Evolutionary conservation across 2,329 filamentous ascomycete species (phyloP).

Genomic region (Pseudonectria foliicola): DNA sequence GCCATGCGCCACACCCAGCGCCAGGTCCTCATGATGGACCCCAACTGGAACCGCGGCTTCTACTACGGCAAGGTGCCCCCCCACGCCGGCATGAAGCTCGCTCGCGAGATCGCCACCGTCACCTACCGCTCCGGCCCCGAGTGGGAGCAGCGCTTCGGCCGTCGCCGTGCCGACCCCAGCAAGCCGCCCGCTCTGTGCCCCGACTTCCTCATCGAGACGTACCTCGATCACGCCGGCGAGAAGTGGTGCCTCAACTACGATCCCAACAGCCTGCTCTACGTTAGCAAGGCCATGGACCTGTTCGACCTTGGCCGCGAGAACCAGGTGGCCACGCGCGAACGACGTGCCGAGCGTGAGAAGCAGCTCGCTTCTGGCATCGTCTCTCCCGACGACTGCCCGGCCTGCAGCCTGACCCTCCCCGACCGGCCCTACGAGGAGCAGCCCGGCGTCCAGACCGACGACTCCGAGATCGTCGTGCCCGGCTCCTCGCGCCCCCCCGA

Average conservation of each 20-base stretch:
- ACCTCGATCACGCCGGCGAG: conserved; percentile 94
- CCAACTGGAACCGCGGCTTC: conserved; percentile 91
- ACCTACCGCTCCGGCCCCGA: conserved; percentile 95
- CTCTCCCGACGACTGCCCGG: conserved; percentile 33
- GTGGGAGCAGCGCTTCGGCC: conserved; percentile 92
- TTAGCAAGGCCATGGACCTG: conserved; percentile 97
- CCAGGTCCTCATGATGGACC: conserved; percentile 98
- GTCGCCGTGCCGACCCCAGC: conserved; percentile 74
- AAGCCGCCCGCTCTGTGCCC: conserved; percentile 91
- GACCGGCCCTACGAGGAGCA: conserved; percentile 83
- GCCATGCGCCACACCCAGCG: conserved; percentile 97
- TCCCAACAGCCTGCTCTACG: conserved; percentile 88
- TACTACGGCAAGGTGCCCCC: conserved; percentile 87
- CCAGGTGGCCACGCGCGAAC: conserved; percentile 54
- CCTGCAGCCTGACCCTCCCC: conserved; percentile 76
- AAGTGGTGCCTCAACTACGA: conserved; percentile 98
- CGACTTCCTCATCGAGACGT: conserved; percentile 96
- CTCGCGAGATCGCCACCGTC: conserved; percentile 93
- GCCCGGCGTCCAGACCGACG: conserved; percentile 38
- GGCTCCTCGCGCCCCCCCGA: conserved; percentile 54
- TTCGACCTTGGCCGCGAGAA: conserved; percentile 79
- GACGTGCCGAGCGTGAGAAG: conserved; percentile 54
- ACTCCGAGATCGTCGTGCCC: conserved; percentile 19
- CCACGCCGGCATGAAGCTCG: conserved; percentile 95
- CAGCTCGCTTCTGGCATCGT: conserved; percentile 49